Evolutionary conservation across 164 flowering plant genomes (phyloP).

Genomic region (Umbellularia californica): DNA sequence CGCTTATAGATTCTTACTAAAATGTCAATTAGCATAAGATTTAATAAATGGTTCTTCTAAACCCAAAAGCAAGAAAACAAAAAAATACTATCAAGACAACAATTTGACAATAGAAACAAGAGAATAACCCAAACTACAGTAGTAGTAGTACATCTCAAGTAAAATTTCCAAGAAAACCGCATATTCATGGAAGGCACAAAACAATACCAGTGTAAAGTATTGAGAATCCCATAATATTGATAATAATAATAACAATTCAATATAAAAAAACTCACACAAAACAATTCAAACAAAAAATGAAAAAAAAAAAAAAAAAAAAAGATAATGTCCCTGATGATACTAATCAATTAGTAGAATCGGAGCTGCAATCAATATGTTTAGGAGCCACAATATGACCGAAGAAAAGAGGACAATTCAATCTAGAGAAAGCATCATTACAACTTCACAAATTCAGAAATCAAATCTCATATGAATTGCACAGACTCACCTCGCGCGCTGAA

Average conservation of each 20-base stretch:
- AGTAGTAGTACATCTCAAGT: neutral
- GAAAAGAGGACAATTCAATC: too few species aligned
- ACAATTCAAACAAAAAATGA: neutral
- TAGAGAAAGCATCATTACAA: too few species aligned
- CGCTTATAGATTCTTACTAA: neutral
- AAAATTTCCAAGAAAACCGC: too few species aligned
- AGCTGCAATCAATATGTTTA: conserved; percentile 22
- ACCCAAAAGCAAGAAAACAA: neutral
- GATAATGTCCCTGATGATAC: conserved; percentile 48
- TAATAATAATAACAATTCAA: neutral
- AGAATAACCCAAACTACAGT: neutral
- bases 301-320: too few species aligned
- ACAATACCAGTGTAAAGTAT: conserved; percentile 58
- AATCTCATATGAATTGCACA: too few species aligned
- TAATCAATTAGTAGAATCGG: conserved; percentile 39
- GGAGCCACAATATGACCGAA: conserved; percentile 24
- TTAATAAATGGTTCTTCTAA: neutral
- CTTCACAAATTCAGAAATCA: too few species aligned
- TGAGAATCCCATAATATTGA: conserved; percentile 53
- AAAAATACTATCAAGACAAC: neutral
- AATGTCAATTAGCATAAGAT: neutral
- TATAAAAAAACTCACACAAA: too few species aligned
- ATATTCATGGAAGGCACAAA: neutral
- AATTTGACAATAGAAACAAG: neutral
- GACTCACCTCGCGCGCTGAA: too few species aligned